Evolutionary conservation across 345 rosid species (phyloP), one percentile per base, ranked within the genome.

Genomic region (Brassica juncea): DNA sequence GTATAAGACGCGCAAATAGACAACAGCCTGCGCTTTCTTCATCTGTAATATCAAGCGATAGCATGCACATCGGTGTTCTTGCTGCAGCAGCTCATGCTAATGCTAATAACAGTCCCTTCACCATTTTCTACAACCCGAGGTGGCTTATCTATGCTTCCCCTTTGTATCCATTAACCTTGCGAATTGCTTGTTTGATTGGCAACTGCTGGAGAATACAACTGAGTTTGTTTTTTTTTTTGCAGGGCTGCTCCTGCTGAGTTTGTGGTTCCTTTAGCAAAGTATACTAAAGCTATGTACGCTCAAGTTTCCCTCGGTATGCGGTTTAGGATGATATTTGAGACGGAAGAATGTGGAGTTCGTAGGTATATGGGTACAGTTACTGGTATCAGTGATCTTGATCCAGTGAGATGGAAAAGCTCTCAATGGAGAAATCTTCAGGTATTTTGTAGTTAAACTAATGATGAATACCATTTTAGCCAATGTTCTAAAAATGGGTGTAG

Each of bases 51-150:
- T 91, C 98, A 39, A 95, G 99, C 64, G 99, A 95, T 65, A 95
- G 99, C 84, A 95, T 95, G 99, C 99, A 95, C 71, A 95, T 95
- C 8, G 99, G 99, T 64, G 88, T 95, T 78, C 99, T 95, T 77
- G 99, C 98, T 63, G 99, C 98, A 65, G 99, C 98, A 30, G 98
- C 99, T 84, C 99, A 95, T 85, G 99, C 99, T 10, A 97, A 94
- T 37, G 93, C 97, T 28, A 95, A 95, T 70, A 87, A 84, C 78
- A 95, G 98, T 69, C 98, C 97, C 2, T 95, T 95, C 75, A 91
- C 91, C 57, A 85, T 95, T 71, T 95, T 95, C 72, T 95, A 88
- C 82, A 95, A 95, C 85, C 99, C 99, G 7, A 93, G 99, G 99
- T 94, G 73, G 62, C 44, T 63, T 23, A 57, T 70, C 75, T 70